Percentiles rank a stretch among this genome's conserved stretches.
Conservation (phyloP, 768 basidiomycete genomes). For the Pholiota microspora region DNA sequence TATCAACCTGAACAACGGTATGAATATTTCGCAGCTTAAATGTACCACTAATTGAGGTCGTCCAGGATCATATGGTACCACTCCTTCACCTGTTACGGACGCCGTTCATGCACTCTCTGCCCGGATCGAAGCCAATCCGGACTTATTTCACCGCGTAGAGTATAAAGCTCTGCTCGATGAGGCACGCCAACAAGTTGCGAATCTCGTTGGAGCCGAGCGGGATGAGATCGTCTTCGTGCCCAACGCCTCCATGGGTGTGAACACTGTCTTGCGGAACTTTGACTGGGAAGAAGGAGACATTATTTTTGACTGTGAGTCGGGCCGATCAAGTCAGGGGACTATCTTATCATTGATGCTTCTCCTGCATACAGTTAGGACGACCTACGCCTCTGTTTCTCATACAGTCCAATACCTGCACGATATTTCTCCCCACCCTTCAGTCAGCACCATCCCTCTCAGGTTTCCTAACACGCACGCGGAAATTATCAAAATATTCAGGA, state of each 20-base stretch:
- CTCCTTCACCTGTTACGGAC: constrained; percentile 49
- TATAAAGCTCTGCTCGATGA: constrained; percentile 32
- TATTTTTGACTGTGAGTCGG: constrained; percentile 50
- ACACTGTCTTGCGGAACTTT: constrained; percentile 66
- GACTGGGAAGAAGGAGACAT: constrained; percentile 67
- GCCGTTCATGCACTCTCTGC: constrained; percentile 40
- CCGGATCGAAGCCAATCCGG: constrained; percentile 52
- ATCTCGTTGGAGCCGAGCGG: constrained; percentile 45
- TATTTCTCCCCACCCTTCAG: constrained; percentile 46
- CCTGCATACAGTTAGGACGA: constrained; percentile 35
- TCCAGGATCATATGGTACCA: constrained; percentile 58
- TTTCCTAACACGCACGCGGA: constrained; percentile 57
- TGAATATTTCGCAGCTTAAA: constrained; percentile 5
- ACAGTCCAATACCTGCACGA: constrained; percentile 57
- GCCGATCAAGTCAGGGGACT: not conserved
- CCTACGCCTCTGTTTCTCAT: constrained; percentile 52
- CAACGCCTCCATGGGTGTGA: constrained; percentile 65
- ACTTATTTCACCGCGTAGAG: constrained; percentile 47
- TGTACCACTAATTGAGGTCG: too few species aligned
- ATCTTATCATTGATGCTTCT: not conserved
- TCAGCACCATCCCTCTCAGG: constrained; percentile 46
- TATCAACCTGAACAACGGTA: constrained; percentile 66
- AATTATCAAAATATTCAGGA: constrained; percentile 51
- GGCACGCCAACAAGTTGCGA: constrained; percentile 45
- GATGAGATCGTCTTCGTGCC: constrained; percentile 61